Conservation (phyloP, 2,329 filamentous ascomycete genomes). For the Colletotrichum scovillei region DNA sequence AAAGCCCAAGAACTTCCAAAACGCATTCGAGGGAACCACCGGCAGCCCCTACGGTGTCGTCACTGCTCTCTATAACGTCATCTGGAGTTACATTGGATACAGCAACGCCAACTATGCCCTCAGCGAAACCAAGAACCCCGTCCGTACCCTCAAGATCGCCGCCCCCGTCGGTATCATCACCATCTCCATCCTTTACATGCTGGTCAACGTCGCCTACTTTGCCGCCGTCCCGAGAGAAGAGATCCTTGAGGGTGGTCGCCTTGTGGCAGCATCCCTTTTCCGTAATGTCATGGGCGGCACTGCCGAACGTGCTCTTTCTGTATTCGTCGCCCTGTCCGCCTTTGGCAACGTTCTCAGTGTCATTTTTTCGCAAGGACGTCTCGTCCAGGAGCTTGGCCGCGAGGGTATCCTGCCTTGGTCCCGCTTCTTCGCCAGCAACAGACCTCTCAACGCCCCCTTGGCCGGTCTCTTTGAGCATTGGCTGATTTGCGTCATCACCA, state of each 20-base stretch:
- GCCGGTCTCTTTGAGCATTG: constrained; percentile 73
- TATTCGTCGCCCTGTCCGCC: constrained; percentile 75
- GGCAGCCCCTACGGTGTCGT: constrained; percentile 74
- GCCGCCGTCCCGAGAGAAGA: constrained; percentile 66
- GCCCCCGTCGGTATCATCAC: constrained; percentile 69
- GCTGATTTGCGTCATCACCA: constrained; percentile 72
- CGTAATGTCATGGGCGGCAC: constrained; percentile 64
- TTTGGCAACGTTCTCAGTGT: constrained; percentile 76
- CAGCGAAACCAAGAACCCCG: constrained; percentile 74
- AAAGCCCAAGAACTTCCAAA: constrained; percentile 71
- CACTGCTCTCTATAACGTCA: constrained; percentile 78
- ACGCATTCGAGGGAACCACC: constrained; percentile 74
- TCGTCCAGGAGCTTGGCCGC: constrained; percentile 74
- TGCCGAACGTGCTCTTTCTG: constrained; percentile 69
- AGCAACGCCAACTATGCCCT: constrained; percentile 76
- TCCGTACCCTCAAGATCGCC: constrained; percentile 73
- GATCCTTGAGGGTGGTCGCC: constrained; percentile 61
- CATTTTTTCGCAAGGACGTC: constrained; percentile 75
- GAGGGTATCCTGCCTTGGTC: constrained; percentile 75
- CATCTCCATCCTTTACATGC: constrained; percentile 72
- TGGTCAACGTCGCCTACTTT: constrained; percentile 76
- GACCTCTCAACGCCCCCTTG: constrained; percentile 71
- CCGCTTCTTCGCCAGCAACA: constrained; percentile 71
- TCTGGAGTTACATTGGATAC: constrained; percentile 77
- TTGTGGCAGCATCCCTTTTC: constrained; percentile 66